Conservation (phyloP, 495 filamentous ascomycete species). For the Bryoglossum gracile region DNA sequence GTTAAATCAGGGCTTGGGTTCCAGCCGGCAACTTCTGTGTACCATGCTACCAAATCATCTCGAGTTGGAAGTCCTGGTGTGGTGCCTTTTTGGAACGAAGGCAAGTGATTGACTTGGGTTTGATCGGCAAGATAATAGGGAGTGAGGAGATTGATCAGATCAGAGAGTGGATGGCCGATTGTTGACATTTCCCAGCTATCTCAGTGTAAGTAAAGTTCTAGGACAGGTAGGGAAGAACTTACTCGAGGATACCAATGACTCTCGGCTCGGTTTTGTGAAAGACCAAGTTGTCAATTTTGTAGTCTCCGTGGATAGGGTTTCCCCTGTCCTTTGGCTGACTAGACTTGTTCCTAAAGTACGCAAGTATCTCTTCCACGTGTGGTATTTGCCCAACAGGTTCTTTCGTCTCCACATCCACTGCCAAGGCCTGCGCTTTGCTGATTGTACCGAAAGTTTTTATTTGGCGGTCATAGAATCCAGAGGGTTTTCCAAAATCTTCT, state of each 20-base stretch:
- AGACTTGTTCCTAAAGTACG: slow-evolving; percentile 61
- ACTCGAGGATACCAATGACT: slow-evolving; percentile 90
- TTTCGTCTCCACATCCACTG: slow-evolving; percentile 67
- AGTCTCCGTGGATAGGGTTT: slow-evolving; percentile 87
- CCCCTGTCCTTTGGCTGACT: slow-evolving; percentile 71
- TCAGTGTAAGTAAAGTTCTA: slow-evolving; percentile 14
- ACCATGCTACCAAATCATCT: slow-evolving; percentile 67
- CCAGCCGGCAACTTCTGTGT: slow-evolving; percentile 64
- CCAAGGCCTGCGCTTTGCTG: slow-evolving; percentile 65
- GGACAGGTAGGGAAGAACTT: slow-evolving; percentile 25
- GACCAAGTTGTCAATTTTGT: slow-evolving; percentile 96
- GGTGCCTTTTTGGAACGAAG: slow-evolving; percentile 50
- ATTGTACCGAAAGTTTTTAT: slow-evolving; percentile 74
- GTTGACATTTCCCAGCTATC: slow-evolving; percentile 91
- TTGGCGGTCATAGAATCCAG: slow-evolving; percentile 83
- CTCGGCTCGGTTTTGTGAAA: slow-evolving; percentile 82
- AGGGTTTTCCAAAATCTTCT: slow-evolving; percentile 61
- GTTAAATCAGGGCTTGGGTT: slow-evolving; percentile 54
- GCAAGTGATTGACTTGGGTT: background rate
- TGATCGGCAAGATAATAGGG: slow-evolving; percentile 48
- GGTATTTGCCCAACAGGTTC: slow-evolving; percentile 75
- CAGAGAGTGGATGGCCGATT: slow-evolving; percentile 85
- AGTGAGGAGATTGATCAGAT: slow-evolving; percentile 71
- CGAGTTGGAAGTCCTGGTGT: slow-evolving; percentile 69
- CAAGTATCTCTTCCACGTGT: slow-evolving; percentile 69